Percentiles rank a stretch among this genome's conserved stretches.
Conservation (phyloP, 306 rosid genomes). For the Cucurbita moschata region DNA sequence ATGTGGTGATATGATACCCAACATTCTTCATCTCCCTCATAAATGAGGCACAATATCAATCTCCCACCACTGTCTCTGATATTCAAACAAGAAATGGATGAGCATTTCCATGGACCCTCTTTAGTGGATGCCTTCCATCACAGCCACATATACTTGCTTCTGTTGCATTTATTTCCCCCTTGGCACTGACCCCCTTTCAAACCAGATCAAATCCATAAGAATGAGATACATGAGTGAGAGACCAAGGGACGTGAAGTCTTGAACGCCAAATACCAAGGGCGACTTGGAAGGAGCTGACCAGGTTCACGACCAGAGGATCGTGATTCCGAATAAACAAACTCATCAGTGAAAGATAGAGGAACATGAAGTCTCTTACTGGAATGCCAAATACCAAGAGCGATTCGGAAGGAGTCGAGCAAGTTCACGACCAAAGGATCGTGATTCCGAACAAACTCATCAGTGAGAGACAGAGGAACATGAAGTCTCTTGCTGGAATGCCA, state of each 20-base stretch:
- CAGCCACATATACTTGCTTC: slow-evolving; percentile 61
- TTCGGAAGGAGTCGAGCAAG: slow-evolving; percentile 22
- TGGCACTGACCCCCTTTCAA: not conserved
- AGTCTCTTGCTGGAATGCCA: slow-evolving; percentile 25
- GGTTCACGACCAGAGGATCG: slow-evolving; percentile 38
- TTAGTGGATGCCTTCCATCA: slow-evolving; percentile 8
- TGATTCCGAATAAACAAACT: slow-evolving; percentile 48
- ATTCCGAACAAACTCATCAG: slow-evolving; percentile 35
- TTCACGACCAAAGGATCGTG: slow-evolving; percentile 41
- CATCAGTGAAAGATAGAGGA: not conserved
- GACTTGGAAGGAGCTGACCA: slow-evolving; percentile 25
- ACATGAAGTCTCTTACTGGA: slow-evolving; percentile 32
- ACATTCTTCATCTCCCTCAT: slow-evolving; percentile 9
- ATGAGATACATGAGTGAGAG: not conserved
- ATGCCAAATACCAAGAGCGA: slow-evolving; percentile 20
- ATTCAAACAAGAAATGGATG: not conserved
- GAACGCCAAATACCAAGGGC: slow-evolving; percentile 17
- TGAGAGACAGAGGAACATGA: slow-evolving; percentile 16
- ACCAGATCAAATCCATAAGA: not conserved
- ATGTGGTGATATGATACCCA: not conserved
- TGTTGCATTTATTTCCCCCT: slow-evolving; percentile 39
- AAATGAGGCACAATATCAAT: not conserved
- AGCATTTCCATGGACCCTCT: slow-evolving; percentile 12
- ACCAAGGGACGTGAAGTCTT: slow-evolving; percentile 27
- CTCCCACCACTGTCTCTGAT: slow-evolving; percentile 9